phyloP scores from a whole-genome alignment of 2,329 filamentous ascomycete genomes.

The Byssoonygena ceratinophila region DNA sequence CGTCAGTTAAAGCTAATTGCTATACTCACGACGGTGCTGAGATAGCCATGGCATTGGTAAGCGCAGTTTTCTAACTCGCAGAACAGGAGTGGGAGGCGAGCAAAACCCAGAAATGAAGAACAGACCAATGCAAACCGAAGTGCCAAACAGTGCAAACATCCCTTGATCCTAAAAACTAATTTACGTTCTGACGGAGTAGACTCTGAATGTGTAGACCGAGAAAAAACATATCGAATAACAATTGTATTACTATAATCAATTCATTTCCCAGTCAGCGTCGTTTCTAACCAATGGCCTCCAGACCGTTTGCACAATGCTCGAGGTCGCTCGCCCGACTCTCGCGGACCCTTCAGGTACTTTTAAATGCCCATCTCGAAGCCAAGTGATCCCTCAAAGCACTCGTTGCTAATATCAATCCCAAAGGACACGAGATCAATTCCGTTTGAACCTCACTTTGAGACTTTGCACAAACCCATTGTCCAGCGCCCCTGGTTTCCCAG shows the following conservation, averaged over 20 bases:
- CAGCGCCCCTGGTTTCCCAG: conserved; percentile 6
- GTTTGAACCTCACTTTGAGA: neutral
- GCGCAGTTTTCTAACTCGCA: neutral
- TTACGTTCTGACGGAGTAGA: neutral
- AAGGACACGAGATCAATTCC: conserved; percentile 1
- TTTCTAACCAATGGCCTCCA: neutral
- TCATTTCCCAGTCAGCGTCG: neutral
- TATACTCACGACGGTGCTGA: neutral
- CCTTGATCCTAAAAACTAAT: neutral
- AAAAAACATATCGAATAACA: too few species aligned
- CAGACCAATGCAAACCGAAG: neutral
- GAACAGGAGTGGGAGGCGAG: too few species aligned
- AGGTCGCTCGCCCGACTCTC: neutral
- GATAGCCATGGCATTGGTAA: neutral
- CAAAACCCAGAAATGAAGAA: too few species aligned
- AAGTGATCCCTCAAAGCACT: neutral
- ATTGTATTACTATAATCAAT: neutral
- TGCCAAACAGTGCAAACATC: conserved; percentile 11
- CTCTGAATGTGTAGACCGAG: too few species aligned
- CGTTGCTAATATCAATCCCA: neutral
- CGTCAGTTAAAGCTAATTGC: neutral
- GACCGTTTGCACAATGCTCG: neutral
- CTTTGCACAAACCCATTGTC: neutral
- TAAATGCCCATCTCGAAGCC: neutral
- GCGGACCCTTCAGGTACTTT: neutral